Conservation (phyloP, 306 rosid genomes). For the Cicer judaicum region DNA sequence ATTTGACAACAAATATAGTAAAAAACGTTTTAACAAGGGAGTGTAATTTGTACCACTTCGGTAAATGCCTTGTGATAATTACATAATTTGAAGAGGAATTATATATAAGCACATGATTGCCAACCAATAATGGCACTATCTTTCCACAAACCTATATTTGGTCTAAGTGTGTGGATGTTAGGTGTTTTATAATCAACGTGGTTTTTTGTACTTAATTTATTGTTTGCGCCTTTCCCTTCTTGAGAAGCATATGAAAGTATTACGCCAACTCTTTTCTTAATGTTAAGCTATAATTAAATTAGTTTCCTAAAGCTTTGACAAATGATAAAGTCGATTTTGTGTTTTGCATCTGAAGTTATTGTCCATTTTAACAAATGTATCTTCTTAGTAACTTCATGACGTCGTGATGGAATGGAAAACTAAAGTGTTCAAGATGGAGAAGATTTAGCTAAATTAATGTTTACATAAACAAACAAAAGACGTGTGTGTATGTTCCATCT, state of each 20-base stretch:
- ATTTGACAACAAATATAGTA: background rate
- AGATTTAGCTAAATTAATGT: background rate
- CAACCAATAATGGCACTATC: conserved; percentile 21
- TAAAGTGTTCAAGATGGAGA: conserved; percentile 10
- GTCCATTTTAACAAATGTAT: conserved; percentile 25
- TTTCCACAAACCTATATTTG: conserved; percentile 9
- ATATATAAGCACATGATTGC: conserved; percentile 33
- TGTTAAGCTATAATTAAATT: conserved; percentile 25
- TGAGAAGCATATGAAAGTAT: conserved; percentile 40
- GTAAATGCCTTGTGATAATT: background rate
- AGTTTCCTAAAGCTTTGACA: conserved; percentile 37
- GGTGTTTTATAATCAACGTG: conserved; percentile 41
- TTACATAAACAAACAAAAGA: background rate
- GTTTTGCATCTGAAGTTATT: conserved; percentile 44
- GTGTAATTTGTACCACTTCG: background rate
- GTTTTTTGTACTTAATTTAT: background rate
- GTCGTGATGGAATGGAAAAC: conserved; percentile 24
- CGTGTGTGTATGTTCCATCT: background rate
- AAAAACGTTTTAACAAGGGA: background rate
- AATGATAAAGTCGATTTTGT: conserved; percentile 29
- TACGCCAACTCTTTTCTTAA: conserved; percentile 37
- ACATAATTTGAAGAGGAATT: conserved; percentile 3
- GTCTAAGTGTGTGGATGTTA: conserved; percentile 23
- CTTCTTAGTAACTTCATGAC: conserved; percentile 24
- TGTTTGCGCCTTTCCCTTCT: conserved; percentile 38